These are phyloP conservation scores for Apiotrichum laibachii DNA, from an alignment of 1,284 basidiomycete genomes.

Conservation along the genomic window DNA sequence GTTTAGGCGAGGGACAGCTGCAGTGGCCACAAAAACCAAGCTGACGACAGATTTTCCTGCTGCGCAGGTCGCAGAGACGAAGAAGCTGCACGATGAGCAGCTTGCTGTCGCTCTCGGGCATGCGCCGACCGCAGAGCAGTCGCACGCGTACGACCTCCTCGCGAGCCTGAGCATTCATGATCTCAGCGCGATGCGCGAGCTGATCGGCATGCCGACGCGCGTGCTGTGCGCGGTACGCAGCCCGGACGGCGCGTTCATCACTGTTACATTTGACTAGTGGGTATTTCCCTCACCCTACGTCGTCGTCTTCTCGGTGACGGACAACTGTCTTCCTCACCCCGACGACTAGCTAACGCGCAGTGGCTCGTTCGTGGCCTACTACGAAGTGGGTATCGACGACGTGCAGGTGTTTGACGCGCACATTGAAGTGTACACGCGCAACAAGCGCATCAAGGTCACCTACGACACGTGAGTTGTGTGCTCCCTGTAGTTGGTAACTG, in stretches of 20 bases:
- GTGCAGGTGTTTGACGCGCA: conserved; percentile 53
- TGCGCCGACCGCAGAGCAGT: conserved; percentile 23
- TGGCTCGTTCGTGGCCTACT: conserved; percentile 40
- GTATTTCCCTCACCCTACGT: background rate
- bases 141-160: conserved; percentile 41
- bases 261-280: conserved; percentile 19
- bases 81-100: conserved; percentile 12
- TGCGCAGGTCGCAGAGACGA: conserved; percentile 23
- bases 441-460: conserved; percentile 49
- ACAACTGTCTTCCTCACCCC: no score
- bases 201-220: conserved; percentile 46
- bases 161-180: conserved; percentile 49
- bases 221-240: conserved; percentile 33
- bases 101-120: conserved; percentile 32
- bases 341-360: conserved; percentile 8
- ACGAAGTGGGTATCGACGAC: conserved; percentile 49
- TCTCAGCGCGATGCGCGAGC: conserved; percentile 52
- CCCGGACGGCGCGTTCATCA: conserved; percentile 12
- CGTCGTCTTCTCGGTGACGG: no score
- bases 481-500: background rate
- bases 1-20: no score
- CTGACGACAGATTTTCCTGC: conserved; percentile 42
- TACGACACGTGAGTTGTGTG: conserved; percentile 50
- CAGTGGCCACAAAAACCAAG: conserved; percentile 1
- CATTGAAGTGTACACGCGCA: conserved; percentile 51